Evolutionary conservation across 2,329 filamentous ascomycete genomes (phyloP).

Genomic region (Microdochium bolleyi): DNA sequence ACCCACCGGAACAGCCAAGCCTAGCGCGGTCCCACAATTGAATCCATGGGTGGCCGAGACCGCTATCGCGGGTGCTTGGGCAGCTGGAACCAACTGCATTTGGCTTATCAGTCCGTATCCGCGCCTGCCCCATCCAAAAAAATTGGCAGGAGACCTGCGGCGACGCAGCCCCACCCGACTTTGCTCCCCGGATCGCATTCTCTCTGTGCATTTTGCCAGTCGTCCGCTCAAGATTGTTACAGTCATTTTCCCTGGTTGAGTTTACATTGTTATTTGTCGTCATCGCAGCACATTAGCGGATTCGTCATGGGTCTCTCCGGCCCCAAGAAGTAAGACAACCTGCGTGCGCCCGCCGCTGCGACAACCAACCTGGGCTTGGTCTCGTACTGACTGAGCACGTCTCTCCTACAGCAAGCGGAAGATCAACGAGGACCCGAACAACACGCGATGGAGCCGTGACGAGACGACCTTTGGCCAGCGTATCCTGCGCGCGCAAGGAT

Average conservation of each 20-base stretch:
- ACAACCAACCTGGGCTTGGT: background rate
- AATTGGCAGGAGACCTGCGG: conserved; percentile 1
- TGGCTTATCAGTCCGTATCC: background rate
- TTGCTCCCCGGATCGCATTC: background rate
- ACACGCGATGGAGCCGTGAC: conserved; percentile 84
- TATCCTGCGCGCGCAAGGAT: conserved; percentile 82
- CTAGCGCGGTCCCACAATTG: background rate
- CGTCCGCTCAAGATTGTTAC: background rate
- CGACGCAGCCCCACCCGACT: background rate
- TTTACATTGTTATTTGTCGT: background rate
- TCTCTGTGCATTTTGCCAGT: background rate
- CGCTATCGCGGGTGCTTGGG: too few relatives aligned
- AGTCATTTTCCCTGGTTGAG: background rate
- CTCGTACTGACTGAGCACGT: conserved; percentile 28
- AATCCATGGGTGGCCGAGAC: background rate
- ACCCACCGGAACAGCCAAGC: background rate
- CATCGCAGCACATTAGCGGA: background rate
- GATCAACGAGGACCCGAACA: conserved; percentile 88
- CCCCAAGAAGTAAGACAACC: conserved; percentile 50
- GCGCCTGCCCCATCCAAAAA: conserved; percentile 2
- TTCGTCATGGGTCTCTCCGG: conserved; percentile 59
- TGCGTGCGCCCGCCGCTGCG: conserved; percentile 2
- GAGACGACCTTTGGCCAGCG: conserved; percentile 80
- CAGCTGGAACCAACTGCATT: too few relatives aligned
- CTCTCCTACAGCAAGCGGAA: conserved; percentile 37